Percentiles rank a stretch among this genome's conserved stretches.
phyloP scores from a whole-genome alignment of 768 basidiomycete species.

The Lactifluus rugatus region DNA sequence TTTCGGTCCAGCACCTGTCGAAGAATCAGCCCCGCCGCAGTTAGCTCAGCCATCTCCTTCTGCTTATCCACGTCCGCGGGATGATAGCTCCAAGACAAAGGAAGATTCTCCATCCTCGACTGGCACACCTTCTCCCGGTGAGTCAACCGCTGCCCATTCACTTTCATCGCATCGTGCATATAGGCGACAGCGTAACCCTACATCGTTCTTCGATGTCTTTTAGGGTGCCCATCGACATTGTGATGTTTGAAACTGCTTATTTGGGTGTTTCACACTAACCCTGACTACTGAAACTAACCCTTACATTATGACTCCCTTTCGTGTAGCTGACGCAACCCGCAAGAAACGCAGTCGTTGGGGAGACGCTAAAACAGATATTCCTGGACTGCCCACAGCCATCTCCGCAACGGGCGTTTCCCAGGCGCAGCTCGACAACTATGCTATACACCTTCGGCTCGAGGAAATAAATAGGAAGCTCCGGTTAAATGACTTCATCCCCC shows the following conservation, averaged over 20 bases:
- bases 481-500: slow-evolving; percentile 90
- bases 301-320: slow-evolving; percentile 32
- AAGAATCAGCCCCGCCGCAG: slow-evolving; percentile 74
- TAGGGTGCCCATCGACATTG: slow-evolving; percentile 3
- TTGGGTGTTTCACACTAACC: slow-evolving; percentile 28
- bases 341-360: slow-evolving; percentile 98
- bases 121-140: slow-evolving; percentile 54
- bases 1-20: slow-evolving; percentile 80
- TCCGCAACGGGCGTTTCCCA: slow-evolving; percentile 89
- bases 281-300: slow-evolving; percentile 49
- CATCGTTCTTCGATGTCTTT: slow-evolving; percentile 1
- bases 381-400: slow-evolving; percentile 91
- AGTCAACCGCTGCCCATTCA: slow-evolving; percentile 34
- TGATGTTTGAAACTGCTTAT: slow-evolving; percentile 10
- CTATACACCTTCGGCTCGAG: slow-evolving; percentile 89
- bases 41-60: slow-evolving; percentile 82
- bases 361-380: slow-evolving; percentile 83
- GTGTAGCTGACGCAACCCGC: slow-evolving; percentile 74
- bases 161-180: slow-evolving; percentile 21
- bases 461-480: slow-evolving; percentile 95
- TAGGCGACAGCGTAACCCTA: slow-evolving; percentile 13
- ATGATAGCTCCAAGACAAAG: slow-evolving; percentile 38
- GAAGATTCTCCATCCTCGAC: slow-evolving; percentile 57
- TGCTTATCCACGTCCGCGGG: slow-evolving; percentile 62
- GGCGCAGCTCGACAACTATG: slow-evolving; percentile 95